Evolutionary conservation across 352 stramenopile genomes (phyloP).

Genomic region (Discostella stelligera): DNA sequence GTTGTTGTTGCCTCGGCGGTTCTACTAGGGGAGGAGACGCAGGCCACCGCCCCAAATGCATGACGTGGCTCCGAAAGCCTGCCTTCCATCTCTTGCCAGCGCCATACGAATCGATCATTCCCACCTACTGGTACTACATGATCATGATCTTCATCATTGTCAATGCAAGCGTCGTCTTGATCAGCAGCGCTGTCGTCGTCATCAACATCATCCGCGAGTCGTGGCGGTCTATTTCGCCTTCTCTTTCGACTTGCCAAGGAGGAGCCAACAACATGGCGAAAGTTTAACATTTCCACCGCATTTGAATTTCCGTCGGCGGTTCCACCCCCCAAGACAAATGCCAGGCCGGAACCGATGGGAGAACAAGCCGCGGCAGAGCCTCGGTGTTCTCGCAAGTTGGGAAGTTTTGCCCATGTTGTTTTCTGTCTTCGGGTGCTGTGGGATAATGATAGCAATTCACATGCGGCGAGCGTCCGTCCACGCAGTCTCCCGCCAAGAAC

Average conservation of each 20-base stretch:
- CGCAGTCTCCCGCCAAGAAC: conserved; percentile 32
- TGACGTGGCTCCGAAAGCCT: conserved; percentile 34
- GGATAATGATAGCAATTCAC: conserved; percentile 33
- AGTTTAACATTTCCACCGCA: conserved; percentile 24
- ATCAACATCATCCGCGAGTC: no score
- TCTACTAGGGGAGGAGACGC: neutral
- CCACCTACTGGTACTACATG: conserved; percentile 1
- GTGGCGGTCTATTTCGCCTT: neutral
- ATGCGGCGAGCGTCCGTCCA: conserved; percentile 29
- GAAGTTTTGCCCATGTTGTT: conserved; percentile 20
- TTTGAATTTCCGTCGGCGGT: conserved; percentile 38
- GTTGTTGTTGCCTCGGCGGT: neutral
- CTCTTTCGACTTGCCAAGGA: neutral
- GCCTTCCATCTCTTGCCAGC: conserved; percentile 23
- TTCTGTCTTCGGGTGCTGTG: no score
- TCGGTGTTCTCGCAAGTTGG: conserved; percentile 37
- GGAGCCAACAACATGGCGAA: neutral
- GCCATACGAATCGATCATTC: neutral
- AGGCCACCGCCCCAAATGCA: conserved; percentile 36
- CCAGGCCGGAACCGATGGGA: conserved; percentile 21
- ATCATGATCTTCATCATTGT: neutral
- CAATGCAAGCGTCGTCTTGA: neutral
- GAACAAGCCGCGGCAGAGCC: conserved; percentile 31
- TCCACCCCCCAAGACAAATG: conserved; percentile 39
- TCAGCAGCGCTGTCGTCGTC: no score